phyloP scores from a whole-genome alignment of 495 filamentous ascomycete genomes.

The Tuber indicum region DNA sequence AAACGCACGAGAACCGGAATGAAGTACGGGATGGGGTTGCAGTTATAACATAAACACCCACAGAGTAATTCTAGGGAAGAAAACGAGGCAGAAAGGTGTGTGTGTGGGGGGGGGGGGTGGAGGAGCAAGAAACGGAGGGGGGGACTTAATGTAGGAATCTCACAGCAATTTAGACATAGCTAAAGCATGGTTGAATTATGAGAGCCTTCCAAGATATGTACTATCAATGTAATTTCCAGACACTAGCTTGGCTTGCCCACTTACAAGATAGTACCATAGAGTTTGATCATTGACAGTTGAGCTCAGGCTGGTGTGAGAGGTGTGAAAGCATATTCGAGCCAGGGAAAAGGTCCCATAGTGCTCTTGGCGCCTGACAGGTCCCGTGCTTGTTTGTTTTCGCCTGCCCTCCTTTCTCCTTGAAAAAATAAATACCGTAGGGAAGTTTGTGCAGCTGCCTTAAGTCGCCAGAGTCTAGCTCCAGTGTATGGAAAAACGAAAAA shows the following conservation, averaged over 20 bases:
- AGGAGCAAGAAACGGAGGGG: background rate
- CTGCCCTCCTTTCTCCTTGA: constrained; percentile 7
- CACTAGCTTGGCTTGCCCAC: background rate
- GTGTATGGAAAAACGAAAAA: constrained; percentile 16
- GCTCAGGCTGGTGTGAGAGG: background rate
- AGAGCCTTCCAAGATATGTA: background rate
- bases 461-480: background rate
- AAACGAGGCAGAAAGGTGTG: background rate
- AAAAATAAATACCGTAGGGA: background rate
- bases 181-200: background rate
- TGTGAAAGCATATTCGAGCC: background rate
- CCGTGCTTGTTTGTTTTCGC: constrained; percentile 18
- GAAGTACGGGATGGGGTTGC: constrained; percentile 21
- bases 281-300: background rate
- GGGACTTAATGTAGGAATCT: background rate
- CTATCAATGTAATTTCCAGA: background rate
- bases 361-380: constrained; percentile 17
- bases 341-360: constrained; percentile 10
- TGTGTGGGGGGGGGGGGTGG: background rate
- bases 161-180: background rate
- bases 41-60: constrained; percentile 24
- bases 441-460: constrained; percentile 2
- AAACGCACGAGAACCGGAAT: constrained; percentile 18
- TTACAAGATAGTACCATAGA: background rate
- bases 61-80: background rate